A percentile compares a stretch with the other conserved stretches of the same genome.
phyloP scores from a whole-genome alignment of 1,139 yeast species.

The Lodderomyces metapsilosis region DNA sequence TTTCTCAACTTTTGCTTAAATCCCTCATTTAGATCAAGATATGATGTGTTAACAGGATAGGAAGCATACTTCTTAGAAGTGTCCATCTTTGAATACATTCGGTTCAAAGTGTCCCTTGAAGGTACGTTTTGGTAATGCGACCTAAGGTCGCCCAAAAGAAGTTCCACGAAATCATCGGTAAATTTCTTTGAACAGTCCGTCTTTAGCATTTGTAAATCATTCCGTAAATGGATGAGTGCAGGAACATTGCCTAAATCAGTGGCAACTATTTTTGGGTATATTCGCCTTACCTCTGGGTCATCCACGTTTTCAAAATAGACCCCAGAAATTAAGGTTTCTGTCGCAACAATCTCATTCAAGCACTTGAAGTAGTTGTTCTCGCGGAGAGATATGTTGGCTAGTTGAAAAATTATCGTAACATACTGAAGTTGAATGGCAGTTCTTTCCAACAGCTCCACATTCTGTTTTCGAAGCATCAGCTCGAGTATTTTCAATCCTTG shows the following conservation, averaged over 20 bases:
- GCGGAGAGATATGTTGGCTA: conserved; percentile 50
- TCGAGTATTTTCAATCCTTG: conserved; percentile 54
- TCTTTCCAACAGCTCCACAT: conserved; percentile 62
- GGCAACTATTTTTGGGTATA: conserved; percentile 47
- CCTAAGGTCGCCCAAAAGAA: conserved; percentile 60
- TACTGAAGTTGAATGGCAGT: conserved; percentile 62
- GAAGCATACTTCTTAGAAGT: conserved; percentile 21
- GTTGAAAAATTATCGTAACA: conserved; percentile 48
- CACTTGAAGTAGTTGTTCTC: conserved; percentile 39
- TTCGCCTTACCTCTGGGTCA: conserved; percentile 21
- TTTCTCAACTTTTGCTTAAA: conserved; percentile 42
- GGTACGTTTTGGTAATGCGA: conserved; percentile 52
- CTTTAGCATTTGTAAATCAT: conserved; percentile 47
- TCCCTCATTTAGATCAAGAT: conserved; percentile 31
- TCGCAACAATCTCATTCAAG: conserved; percentile 53
- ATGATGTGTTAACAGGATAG: conserved; percentile 24
- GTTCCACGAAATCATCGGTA: conserved; percentile 53
- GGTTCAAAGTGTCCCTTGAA: conserved; percentile 47
- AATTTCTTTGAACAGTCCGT: conserved; percentile 67
- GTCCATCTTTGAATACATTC: conserved; percentile 39
- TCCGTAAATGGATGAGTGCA: conserved; percentile 58
- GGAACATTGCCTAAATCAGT: conserved; percentile 55
- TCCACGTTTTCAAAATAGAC: conserved; percentile 24
- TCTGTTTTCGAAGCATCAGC: conserved; percentile 52
- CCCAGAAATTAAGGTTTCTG: conserved; percentile 60